Evolutionary conservation across 768 basidiomycete species (phyloP).

Genomic region (Calocybe indica): DNA sequence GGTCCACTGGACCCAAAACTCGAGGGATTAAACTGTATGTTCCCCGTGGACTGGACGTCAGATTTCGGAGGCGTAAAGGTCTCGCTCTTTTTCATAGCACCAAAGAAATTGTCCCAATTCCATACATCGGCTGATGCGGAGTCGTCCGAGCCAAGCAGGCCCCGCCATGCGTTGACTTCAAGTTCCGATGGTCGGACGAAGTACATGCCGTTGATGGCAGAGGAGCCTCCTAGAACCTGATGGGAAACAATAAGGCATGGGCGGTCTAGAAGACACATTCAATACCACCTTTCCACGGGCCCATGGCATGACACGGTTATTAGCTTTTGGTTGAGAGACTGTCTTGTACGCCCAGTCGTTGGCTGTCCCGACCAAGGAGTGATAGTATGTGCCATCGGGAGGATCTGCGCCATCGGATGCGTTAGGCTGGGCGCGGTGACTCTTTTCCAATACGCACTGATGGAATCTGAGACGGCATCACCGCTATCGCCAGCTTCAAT

Average conservation of each 20-base stretch:
- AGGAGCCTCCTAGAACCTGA: conserved; percentile 60
- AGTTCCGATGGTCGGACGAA: conserved; percentile 45
- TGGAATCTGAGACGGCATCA: conserved; percentile 24
- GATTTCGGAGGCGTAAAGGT: conserved; percentile 42
- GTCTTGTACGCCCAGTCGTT: conserved; percentile 57
- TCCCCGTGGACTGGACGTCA: conserved; percentile 27
- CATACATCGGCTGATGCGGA: conserved; percentile 22
- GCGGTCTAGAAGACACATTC: background rate
- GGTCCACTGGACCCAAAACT: conserved; percentile 46
- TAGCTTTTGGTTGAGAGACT: conserved; percentile 37
- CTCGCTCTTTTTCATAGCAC: conserved; percentile 42
- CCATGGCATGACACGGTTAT: conserved; percentile 41
- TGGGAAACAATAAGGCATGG: background rate
- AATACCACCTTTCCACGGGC: conserved; percentile 51
- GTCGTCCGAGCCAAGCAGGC: conserved; percentile 27
- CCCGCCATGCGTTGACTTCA: conserved; percentile 39
- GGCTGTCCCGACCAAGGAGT: conserved; percentile 36
- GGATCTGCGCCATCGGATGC: conserved; percentile 25
- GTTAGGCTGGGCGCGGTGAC: background rate
- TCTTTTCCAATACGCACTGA: conserved; percentile 20
- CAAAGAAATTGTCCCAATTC: conserved; percentile 36
- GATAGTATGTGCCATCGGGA: conserved; percentile 47
- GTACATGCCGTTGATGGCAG: conserved; percentile 69
- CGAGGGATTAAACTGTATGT: conserved; percentile 33
- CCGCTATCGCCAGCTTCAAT: conserved; percentile 41